phyloP scores from a whole-genome alignment of 2,329 filamentous ascomycete species.

The Monilinia fructicola region DNA sequence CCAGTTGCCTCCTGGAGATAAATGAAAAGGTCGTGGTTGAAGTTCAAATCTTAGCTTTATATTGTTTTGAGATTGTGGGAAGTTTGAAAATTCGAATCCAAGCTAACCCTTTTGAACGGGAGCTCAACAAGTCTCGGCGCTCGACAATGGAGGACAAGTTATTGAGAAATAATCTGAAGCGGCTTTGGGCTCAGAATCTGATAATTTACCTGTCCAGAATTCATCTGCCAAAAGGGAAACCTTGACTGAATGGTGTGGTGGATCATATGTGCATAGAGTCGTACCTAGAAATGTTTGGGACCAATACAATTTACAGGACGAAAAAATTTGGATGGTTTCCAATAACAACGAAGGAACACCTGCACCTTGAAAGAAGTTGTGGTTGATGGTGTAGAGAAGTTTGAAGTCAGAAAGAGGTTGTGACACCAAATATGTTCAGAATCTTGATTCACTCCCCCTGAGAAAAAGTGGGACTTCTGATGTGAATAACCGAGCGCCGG shows the following conservation, averaged over 20 bases:
- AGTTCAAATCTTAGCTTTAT: neutral
- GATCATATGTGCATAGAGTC: neutral
- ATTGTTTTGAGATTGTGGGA: constrained; percentile 4
- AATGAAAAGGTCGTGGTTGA: neutral
- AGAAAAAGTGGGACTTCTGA: neutral
- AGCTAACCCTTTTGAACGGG: neutral
- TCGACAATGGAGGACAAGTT: neutral
- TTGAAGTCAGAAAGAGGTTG: neutral
- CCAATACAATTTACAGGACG: neutral
- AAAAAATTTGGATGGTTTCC: neutral
- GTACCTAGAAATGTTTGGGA: neutral
- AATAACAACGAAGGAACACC: neutral
- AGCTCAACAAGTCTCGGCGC: neutral
- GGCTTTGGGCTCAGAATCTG: neutral
- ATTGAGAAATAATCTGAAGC: too few species aligned
- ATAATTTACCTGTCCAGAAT: neutral
- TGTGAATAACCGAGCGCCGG: neutral
- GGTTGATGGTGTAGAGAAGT: neutral
- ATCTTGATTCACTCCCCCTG: neutral
- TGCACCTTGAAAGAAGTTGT: neutral
- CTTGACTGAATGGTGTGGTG: neutral
- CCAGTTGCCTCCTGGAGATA: neutral
- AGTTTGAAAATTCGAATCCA: neutral
- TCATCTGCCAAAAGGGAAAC: neutral
- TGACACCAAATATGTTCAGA: neutral